These are phyloP conservation scores for Schizophyllum commune DNA, from an alignment of 1,284 basidiomycete species.

Conservation along the genomic window DNA sequence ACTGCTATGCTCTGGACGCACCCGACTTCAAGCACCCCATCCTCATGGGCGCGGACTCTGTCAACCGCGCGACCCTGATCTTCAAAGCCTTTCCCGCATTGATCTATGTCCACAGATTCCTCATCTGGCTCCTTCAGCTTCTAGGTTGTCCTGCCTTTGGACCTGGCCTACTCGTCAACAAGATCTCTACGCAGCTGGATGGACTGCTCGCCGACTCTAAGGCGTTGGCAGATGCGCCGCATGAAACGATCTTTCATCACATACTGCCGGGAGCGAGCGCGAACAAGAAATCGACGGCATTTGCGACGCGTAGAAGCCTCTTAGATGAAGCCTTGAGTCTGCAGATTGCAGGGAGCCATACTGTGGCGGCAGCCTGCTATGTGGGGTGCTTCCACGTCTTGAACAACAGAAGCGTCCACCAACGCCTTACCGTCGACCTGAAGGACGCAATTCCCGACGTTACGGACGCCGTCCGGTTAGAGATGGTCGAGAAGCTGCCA, in stretches of 20 bases:
- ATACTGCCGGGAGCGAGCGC: constrained; percentile 10
- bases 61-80: constrained; percentile 16
- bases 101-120: constrained; percentile 3
- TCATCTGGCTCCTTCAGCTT: constrained; percentile 17
- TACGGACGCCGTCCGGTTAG: constrained; percentile 13
- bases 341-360: constrained; percentile 29
- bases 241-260: constrained; percentile 23
- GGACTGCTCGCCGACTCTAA: constrained; percentile 21
- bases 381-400: constrained; percentile 26
- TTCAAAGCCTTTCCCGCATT: constrained; percentile 20
- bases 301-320: constrained; percentile 22
- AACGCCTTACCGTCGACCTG: constrained; percentile 19
- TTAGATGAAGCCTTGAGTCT: constrained; percentile 26
- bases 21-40: constrained; percentile 20
- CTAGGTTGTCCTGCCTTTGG: background rate
- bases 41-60: constrained; percentile 19
- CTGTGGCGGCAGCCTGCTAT: constrained; percentile 26
- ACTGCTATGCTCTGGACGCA: constrained; percentile 18
- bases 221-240: constrained; percentile 13
- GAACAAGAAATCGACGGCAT: too few species aligned
- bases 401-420: constrained; percentile 14
- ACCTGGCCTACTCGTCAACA: background rate
- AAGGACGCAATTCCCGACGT: constrained; percentile 20
- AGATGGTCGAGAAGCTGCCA: constrained; percentile 23
- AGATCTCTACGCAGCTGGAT: constrained; percentile 22